Evolutionary conservation across 2,329 filamentous ascomycete genomes (phyloP).

Genomic region (Neonectria ditissima): DNA sequence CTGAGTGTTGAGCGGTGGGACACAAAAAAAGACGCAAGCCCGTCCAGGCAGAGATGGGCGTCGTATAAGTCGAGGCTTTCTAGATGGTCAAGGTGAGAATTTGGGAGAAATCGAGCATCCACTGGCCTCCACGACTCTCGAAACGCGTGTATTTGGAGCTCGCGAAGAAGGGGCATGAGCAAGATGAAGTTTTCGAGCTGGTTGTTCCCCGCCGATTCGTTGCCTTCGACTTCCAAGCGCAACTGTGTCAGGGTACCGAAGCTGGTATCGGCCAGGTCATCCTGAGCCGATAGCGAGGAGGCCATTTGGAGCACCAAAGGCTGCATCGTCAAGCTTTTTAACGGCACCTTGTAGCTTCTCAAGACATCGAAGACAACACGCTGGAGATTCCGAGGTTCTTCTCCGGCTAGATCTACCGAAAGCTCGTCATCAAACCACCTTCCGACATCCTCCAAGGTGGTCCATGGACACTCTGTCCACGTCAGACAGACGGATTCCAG

Average conservation of each 20-base stretch:
- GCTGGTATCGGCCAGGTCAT: slow-evolving; percentile 17
- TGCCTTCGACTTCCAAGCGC: slow-evolving; percentile 22
- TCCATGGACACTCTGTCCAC: slow-evolving; percentile 42
- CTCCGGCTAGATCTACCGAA: slow-evolving; percentile 32
- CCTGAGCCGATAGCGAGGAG: slow-evolving; percentile 16
- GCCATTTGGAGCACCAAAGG: slow-evolving; percentile 28
- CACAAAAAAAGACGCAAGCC: slow-evolving; percentile 31
- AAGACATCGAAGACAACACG: slow-evolving; percentile 37
- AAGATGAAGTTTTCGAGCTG: slow-evolving; percentile 37
- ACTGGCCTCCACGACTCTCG: slow-evolving; percentile 6
- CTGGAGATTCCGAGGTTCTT: slow-evolving; percentile 32
- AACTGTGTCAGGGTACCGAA: slow-evolving; percentile 33
- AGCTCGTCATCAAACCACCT: slow-evolving; percentile 28
- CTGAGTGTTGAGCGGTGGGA: slow-evolving; percentile 33
- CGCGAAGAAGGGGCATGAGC: slow-evolving; percentile 35
- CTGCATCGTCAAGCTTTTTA: slow-evolving; percentile 38
- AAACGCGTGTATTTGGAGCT: slow-evolving; percentile 27
- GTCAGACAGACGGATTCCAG: slow-evolving; percentile 40
- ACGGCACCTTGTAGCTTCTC: slow-evolving; percentile 22
- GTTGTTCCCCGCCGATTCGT: slow-evolving; percentile 22
- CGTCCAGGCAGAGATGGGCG: slow-evolving; percentile 30
- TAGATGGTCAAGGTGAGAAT: slow-evolving; percentile 32
- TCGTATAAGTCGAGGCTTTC: slow-evolving; percentile 33
- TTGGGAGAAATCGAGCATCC: slow-evolving; percentile 34
- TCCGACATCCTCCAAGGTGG: slow-evolving; percentile 4